These are phyloP conservation scores for Datura wrightii DNA, from an alignment of 257 asterid genomes.

Conservation along the genomic window DNA sequence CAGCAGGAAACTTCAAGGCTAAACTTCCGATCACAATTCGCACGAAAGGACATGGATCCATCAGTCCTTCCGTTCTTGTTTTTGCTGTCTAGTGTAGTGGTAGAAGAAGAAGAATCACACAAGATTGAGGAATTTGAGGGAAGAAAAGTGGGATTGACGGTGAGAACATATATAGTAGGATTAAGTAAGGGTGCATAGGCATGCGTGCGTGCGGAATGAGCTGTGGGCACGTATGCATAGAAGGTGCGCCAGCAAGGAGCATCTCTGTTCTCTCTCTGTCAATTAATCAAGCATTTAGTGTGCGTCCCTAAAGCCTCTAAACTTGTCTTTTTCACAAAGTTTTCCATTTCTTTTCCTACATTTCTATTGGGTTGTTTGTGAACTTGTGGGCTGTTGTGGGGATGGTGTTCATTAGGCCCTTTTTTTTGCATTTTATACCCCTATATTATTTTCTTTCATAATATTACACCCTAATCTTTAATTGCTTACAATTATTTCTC, in stretches of 20 bases:
- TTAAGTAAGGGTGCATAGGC: conserved; percentile 27
- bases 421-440: background rate
- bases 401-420: background rate
- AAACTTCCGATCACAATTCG: conserved; percentile 70
- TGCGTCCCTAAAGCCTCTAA: background rate
- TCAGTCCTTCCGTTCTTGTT: conserved; percentile 29
- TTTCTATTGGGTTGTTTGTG: background rate
- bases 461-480: background rate
- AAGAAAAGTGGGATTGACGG: background rate
- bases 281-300: conserved; percentile 33
- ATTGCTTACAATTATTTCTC: background rate
- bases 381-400: background rate
- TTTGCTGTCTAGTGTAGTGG: background rate
- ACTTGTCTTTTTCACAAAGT: conserved; percentile 28
- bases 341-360: background rate
- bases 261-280: conserved; percentile 47
- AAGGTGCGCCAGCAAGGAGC: conserved; percentile 52
- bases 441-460: background rate
- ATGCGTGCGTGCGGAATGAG: conserved; percentile 90
- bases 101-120: background rate
- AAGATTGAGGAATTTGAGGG: background rate
- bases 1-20: conserved; percentile 50
- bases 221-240: conserved; percentile 74
- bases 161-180: conserved; percentile 32
- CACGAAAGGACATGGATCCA: conserved; percentile 97